Percentiles rank a stretch among this genome's conserved stretches.
Conservation (phyloP, 1,284 basidiomycete genomes). For the Microbotryum lychnidis-dioicae region DNA sequence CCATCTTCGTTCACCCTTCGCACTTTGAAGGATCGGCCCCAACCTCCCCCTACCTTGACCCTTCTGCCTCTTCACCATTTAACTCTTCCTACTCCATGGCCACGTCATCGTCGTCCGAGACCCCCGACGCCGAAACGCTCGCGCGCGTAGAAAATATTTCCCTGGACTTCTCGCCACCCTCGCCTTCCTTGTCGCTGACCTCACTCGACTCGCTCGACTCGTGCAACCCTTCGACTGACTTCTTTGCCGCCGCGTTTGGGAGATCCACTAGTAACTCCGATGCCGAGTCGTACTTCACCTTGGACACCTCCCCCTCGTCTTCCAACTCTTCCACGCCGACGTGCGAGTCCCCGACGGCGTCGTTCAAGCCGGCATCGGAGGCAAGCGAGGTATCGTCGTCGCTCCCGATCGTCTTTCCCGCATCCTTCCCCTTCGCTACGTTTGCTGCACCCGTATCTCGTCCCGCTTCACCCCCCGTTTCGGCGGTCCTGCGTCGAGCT, state of each 20-base stretch:
- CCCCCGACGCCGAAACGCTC: not conserved
- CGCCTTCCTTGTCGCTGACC: not conserved
- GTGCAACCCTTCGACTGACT: not conserved
- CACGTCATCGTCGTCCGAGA: not conserved
- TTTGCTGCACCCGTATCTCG: not conserved
- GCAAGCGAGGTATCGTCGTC: not conserved
- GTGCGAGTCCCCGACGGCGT: not conserved
- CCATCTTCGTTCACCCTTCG: conserved; percentile 4
- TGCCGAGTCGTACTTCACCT: not conserved
- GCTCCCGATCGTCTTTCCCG: not conserved
- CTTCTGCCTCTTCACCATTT: no score
- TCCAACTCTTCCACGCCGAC: conserved; percentile 1
- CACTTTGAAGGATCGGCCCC: conserved; percentile 1
- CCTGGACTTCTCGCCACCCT: not conserved
- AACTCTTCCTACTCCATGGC: not conserved
- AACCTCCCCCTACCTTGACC: not conserved
- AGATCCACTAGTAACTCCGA: not conserved
- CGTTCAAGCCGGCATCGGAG: not conserved
- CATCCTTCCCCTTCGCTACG: conserved; percentile 6
- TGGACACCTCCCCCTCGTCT: not conserved
- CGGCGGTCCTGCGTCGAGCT: not conserved
- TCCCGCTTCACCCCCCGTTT: not conserved
- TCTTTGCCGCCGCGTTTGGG: not conserved
- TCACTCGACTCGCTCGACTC: not conserved
- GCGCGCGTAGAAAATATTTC: not conserved